Percentiles rank a stretch among this genome's conserved stretches.
phyloP scores from a whole-genome alignment of 352 stramenopile species.

The Blastocystis sp. region DNA sequence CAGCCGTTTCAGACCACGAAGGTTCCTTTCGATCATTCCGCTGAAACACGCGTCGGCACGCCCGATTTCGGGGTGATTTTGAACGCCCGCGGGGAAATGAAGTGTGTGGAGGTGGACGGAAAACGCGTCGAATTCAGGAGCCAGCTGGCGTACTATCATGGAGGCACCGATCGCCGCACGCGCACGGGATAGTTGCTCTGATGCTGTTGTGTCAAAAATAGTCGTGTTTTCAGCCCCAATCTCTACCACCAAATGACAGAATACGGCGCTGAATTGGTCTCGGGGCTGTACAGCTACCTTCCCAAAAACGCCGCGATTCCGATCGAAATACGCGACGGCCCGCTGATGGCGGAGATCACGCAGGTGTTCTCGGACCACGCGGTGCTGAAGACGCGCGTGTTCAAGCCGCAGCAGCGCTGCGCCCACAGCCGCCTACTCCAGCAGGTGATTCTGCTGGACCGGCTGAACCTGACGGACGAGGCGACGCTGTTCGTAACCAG shows the following conservation, averaged over 20 bases:
- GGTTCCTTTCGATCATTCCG: background rate
- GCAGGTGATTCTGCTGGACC: slow-evolving; percentile 16
- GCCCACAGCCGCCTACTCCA: background rate
- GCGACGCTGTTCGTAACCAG: background rate
- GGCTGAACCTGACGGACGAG: slow-evolving; percentile 1
- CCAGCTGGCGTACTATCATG: background rate
- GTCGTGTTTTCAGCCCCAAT: background rate
- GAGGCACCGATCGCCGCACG: background rate
- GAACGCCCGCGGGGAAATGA: background rate
- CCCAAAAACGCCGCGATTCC: background rate
- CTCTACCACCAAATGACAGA: background rate
- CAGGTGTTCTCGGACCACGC: background rate
- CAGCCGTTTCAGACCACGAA: background rate
- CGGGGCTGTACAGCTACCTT: background rate
- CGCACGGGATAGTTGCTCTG: slow-evolving; percentile 9
- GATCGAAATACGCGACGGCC: background rate
- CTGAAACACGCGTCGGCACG: background rate
- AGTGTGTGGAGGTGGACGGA: background rate
- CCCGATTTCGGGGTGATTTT: background rate
- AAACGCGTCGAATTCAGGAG: background rate
- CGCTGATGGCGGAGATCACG: background rate
- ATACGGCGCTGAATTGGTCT: background rate
- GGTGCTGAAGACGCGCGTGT: slow-evolving; percentile 23
- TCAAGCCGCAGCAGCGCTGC: background rate
- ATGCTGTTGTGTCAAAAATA: background rate